These are phyloP conservation scores for Ilyonectria mors-panacis DNA, from an alignment of 2,329 filamentous ascomycete genomes.

Conservation along the genomic window DNA sequence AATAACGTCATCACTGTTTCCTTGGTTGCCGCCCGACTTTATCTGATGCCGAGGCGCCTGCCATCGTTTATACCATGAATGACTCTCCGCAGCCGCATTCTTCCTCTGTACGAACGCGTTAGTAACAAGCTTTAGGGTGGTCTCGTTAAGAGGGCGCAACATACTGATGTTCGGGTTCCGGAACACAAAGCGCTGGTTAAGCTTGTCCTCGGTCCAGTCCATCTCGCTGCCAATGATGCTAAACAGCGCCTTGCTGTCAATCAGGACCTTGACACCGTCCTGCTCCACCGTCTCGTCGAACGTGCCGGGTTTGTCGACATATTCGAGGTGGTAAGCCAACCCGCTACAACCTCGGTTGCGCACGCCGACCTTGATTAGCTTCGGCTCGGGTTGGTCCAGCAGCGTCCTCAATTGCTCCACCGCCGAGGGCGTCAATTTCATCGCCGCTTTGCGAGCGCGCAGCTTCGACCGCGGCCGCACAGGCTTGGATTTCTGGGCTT, in stretches of 20 bases:
- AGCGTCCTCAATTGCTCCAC: conserved; percentile 83
- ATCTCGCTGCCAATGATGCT: conserved; percentile 99
- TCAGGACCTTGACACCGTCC: conserved; percentile 94
- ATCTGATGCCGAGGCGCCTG: conserved; percentile 6
- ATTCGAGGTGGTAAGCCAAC: conserved; percentile 93
- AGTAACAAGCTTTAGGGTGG: conserved; percentile 39
- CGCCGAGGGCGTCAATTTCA: conserved; percentile 86
- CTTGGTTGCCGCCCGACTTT: conserved; percentile 9
- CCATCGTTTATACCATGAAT: conserved; percentile 79
- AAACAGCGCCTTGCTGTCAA: conserved; percentile 97
- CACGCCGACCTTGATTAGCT: conserved; percentile 94
- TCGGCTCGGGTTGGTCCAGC: conserved; percentile 88
- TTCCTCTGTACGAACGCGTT: conserved; percentile 76
- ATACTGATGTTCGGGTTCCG: conserved; percentile 98
- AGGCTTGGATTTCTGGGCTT: conserved; percentile 77
- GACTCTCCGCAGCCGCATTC: conserved; percentile 97
- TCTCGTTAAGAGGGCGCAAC: conserved; percentile 56
- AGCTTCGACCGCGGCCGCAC: conserved; percentile 55
- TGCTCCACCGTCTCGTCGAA: conserved; percentile 97
- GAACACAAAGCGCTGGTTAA: conserved; percentile 94
- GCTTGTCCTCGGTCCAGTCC: conserved; percentile 98
- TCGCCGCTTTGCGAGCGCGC: conserved; percentile 87
- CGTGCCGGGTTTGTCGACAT: conserved; percentile 88
- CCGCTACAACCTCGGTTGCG: conserved; percentile 96
- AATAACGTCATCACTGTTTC: conserved; percentile 17